A percentile compares a stretch with the other conserved stretches of the same genome.
phyloP scores from a whole-genome alignment of 345 rosid species.

The Corymbia maculata region DNA sequence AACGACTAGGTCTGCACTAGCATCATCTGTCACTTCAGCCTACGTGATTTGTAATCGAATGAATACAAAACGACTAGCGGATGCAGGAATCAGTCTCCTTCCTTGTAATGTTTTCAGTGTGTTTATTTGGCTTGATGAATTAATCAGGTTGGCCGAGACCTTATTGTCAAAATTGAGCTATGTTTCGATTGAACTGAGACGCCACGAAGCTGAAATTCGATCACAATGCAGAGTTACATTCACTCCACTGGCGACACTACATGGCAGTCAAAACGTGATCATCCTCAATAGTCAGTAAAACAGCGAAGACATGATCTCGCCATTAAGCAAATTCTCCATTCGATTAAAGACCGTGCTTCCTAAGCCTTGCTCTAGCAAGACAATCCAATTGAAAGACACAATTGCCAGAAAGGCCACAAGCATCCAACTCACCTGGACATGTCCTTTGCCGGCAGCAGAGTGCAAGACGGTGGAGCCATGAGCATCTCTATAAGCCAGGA shows the following conservation, averaged over 20 bases:
- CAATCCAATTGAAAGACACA: neutral
- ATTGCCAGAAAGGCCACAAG: neutral
- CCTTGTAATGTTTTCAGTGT: too few relatives aligned
- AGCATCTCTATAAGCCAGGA: conserved; percentile 58
- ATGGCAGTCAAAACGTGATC: neutral
- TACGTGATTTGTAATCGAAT: too few relatives aligned
- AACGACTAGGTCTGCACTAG: too few relatives aligned
- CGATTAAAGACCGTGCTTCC: neutral
- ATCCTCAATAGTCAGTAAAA: neutral
- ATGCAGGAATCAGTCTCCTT: too few relatives aligned
- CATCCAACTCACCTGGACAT: conserved; percentile 41
- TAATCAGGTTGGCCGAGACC: too few relatives aligned
- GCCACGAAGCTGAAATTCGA: neutral
- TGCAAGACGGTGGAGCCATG: conserved; percentile 79
- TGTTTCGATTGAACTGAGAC: too few relatives aligned
- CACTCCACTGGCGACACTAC: too few relatives aligned
- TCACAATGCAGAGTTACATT: neutral
- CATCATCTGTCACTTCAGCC: too few relatives aligned
- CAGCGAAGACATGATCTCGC: neutral
- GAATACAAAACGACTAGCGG: too few relatives aligned
- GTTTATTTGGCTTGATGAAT: too few relatives aligned
- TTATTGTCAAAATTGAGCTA: too few relatives aligned
- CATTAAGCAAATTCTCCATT: neutral
- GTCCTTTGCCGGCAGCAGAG: conserved; percentile 87
- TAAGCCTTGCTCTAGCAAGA: neutral